These are phyloP conservation scores for Gastrodia elata DNA, from an alignment of 106 monocot genomes.

Conservation along the genomic window DNA sequence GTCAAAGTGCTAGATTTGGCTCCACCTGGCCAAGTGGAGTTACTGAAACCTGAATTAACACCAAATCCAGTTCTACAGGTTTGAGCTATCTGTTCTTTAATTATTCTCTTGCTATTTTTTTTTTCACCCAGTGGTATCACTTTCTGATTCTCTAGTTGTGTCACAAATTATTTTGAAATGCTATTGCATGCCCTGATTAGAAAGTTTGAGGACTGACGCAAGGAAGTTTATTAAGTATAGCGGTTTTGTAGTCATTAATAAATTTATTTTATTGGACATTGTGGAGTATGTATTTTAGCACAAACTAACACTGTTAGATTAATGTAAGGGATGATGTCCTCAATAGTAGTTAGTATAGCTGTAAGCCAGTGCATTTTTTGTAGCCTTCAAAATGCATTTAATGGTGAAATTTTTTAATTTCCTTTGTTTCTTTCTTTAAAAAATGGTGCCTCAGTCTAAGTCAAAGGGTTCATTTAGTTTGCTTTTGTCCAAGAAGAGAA, in stretches of 20 bases:
- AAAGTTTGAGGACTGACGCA: not conserved
- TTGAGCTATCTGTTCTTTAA: not conserved
- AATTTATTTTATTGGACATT: not conserved
- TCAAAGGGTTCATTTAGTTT: too few relatives aligned
- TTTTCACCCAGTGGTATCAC: not conserved
- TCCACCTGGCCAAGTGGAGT: constrained; percentile 46
- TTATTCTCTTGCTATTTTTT: not conserved
- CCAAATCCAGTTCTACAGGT: constrained; percentile 97
- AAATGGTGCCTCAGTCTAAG: too few relatives aligned
- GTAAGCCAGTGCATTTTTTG: too few relatives aligned
- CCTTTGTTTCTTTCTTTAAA: too few relatives aligned
- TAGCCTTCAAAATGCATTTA: too few relatives aligned
- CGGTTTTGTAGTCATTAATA: not conserved
- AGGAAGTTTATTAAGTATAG: not conserved
- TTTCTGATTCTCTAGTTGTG: not conserved
- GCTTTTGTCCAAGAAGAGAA: not conserved
- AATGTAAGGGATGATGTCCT: too few relatives aligned
- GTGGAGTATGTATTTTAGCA: too few relatives aligned
- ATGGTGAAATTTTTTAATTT: too few relatives aligned
- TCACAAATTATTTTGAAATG: not conserved
- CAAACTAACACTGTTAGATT: too few relatives aligned
- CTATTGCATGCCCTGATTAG: not conserved
- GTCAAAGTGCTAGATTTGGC: constrained; percentile 75
- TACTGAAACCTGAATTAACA: constrained; percentile 69
- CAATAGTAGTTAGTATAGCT: too few relatives aligned